Conservation (phyloP, 306 rosid species). For the Psophocarpus tetragonolobus region DNA sequence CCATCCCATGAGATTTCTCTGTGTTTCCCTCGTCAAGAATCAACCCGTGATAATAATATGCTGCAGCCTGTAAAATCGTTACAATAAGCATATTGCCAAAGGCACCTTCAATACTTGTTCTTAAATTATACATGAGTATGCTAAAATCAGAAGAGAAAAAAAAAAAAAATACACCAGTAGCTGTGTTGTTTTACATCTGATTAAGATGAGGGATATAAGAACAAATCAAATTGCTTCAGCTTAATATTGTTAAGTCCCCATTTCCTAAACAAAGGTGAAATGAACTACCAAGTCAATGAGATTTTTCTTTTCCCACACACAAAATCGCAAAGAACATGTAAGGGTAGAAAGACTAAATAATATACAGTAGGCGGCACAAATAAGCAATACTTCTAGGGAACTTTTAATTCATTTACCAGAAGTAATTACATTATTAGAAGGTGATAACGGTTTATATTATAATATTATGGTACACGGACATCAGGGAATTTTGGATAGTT, state of each 20-base stretch:
- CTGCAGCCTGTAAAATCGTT: constrained; percentile 74
- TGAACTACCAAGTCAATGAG: neutral
- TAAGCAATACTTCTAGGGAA: neutral
- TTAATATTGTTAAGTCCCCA: neutral
- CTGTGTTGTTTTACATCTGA: neutral
- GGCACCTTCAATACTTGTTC: neutral
- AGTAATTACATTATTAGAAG: neutral
- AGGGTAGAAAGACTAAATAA: neutral
- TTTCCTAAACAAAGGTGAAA: constrained; percentile 10
- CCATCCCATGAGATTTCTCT: constrained; percentile 94
- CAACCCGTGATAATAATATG: constrained; percentile 94
- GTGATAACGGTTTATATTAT: neutral
- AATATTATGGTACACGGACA: neutral
- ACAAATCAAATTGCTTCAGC: neutral
- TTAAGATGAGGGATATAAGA: constrained; percentile 12
- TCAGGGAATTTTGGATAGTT: neutral
- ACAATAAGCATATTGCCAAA: constrained; percentile 18
- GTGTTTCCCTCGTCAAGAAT: constrained; percentile 99
- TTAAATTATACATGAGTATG: neutral
- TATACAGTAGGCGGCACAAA: neutral
- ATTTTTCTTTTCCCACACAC: neutral
- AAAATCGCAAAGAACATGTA: neutral
- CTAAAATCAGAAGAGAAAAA: constrained; percentile 20
- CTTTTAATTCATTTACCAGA: neutral
- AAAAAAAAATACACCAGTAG: constrained; percentile 1